phyloP scores from a whole-genome alignment of 148 eudicot species.

The Vaccinium darrowii region DNA sequence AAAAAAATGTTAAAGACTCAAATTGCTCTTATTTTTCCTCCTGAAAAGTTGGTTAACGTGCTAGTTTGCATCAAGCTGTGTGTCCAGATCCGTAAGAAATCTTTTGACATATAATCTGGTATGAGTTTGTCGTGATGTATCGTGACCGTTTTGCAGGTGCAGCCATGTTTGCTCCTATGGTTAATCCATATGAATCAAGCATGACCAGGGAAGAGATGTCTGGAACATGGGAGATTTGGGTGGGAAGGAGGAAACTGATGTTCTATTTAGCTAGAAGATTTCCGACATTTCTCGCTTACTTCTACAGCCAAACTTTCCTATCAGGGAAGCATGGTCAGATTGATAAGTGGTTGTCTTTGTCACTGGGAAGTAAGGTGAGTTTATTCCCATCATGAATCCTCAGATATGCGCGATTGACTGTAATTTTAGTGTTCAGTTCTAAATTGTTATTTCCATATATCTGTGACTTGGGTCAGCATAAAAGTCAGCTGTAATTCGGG shows the following conservation, averaged over 20 bases:
- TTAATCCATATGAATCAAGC: slow-evolving; percentile 81
- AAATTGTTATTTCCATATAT: neutral
- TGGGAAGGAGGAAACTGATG: slow-evolving; percentile 64
- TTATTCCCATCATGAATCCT: slow-evolving; percentile 7
- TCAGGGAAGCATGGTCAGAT: slow-evolving; percentile 81
- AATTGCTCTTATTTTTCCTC: neutral
- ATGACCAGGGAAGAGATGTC: slow-evolving; percentile 87
- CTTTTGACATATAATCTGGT: neutral
- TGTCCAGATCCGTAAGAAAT: neutral
- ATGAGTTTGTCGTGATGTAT: slow-evolving; percentile 10
- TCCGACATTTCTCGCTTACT: slow-evolving; percentile 59
- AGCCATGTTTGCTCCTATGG: slow-evolving; percentile 75
- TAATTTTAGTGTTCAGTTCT: neutral
- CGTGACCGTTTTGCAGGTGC: slow-evolving; percentile 51
- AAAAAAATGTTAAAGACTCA: neutral
- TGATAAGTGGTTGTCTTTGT: slow-evolving; percentile 69
- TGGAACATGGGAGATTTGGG: slow-evolving; percentile 78
- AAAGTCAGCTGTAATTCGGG: neutral
- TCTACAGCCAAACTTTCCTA: slow-evolving; percentile 62
- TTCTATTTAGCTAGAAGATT: slow-evolving; percentile 65
- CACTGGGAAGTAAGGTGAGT: slow-evolving; percentile 61
- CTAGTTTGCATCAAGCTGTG: neutral
- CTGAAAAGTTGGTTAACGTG: neutral
- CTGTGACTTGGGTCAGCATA: neutral
- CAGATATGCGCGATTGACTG: neutral